Percentiles rank a stretch among this genome's conserved stretches.
Conservation (phyloP, 2,329 filamentous ascomycete genomes). For the Fulvia fulva region DNA sequence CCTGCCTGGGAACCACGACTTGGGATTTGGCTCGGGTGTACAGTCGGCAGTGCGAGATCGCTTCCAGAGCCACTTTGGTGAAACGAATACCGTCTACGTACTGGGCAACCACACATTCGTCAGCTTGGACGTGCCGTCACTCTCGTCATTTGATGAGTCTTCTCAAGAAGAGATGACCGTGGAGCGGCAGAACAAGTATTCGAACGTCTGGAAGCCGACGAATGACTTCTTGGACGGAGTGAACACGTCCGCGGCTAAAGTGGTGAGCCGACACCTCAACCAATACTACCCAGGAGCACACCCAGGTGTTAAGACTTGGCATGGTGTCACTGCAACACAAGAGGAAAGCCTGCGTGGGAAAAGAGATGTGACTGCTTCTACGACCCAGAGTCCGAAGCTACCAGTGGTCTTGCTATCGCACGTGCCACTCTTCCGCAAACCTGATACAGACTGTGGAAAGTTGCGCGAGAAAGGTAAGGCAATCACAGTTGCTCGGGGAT, state of each 20-base stretch:
- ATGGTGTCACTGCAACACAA: conserved; percentile 35
- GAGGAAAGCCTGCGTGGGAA: not conserved
- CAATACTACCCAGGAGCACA: conserved; percentile 37
- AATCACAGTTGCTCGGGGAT: conserved; percentile 72
- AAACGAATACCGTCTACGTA: conserved; percentile 85
- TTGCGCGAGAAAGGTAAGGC: conserved; percentile 81
- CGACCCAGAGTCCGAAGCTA: conserved; percentile 52
- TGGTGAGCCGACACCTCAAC: conserved; percentile 62
- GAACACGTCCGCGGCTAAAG: conserved; percentile 61
- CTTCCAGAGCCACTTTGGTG: conserved; percentile 85
- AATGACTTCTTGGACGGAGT: conserved; percentile 71
- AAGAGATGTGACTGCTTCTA: conserved; percentile 3
- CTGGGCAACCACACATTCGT: conserved; percentile 95
- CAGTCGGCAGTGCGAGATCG: conserved; percentile 75
- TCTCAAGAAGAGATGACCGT: conserved; percentile 53
- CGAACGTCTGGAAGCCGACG: conserved; percentile 67
- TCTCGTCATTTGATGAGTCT: conserved; percentile 68
- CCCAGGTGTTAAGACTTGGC: conserved; percentile 10
- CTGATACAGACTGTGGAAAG: conserved; percentile 83
- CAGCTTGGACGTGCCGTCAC: conserved; percentile 80
- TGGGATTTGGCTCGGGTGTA: conserved; percentile 84
- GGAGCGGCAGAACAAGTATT: conserved; percentile 26
- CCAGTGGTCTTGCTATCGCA: conserved; percentile 88
- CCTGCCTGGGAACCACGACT: conserved; percentile 89
- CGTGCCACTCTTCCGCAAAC: conserved; percentile 78